These are phyloP conservation scores for Plantago rigida DNA, from an alignment of 305 asterid genomes.

Conservation along the genomic window DNA sequence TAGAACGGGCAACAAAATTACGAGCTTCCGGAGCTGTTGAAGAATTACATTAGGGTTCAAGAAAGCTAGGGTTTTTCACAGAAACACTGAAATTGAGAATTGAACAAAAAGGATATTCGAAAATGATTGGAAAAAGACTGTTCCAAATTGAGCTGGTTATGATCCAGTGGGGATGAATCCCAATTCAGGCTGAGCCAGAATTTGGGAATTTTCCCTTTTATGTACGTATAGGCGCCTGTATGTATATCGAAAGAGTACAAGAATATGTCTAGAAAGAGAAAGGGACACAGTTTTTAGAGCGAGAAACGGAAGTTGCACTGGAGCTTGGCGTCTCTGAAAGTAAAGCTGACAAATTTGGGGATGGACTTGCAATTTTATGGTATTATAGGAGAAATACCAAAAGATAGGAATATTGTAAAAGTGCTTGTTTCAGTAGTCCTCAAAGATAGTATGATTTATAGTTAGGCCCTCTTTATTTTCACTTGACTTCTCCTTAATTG, in stretches of 20 bases:
- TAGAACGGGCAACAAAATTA: no score
- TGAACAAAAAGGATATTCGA: neutral
- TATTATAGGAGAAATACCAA: neutral
- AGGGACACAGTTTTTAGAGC: no score
- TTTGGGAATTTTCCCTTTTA: neutral
- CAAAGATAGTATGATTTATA: neutral
- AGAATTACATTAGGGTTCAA: conserved; percentile 2
- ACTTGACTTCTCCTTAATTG: no score
- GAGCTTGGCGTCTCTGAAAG: neutral
- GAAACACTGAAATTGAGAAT: neutral
- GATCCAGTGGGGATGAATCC: neutral
- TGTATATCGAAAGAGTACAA: no score
- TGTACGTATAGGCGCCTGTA: neutral
- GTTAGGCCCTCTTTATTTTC: no score
- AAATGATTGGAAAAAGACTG: neutral
- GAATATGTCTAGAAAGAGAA: no score
- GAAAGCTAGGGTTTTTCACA: conserved; percentile 1
- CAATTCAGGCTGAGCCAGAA: conserved; percentile 2
- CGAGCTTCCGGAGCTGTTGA: neutral
- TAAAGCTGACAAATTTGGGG: neutral
- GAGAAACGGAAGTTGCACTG: neutral
- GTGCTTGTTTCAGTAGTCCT: neutral
- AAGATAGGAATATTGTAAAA: neutral
- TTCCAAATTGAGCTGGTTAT: neutral
- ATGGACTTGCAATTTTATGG: neutral